Percentiles rank a stretch among this genome's conserved stretches.
Conservation (phyloP, 331 rosid species). For the Saraca asoca region DNA sequence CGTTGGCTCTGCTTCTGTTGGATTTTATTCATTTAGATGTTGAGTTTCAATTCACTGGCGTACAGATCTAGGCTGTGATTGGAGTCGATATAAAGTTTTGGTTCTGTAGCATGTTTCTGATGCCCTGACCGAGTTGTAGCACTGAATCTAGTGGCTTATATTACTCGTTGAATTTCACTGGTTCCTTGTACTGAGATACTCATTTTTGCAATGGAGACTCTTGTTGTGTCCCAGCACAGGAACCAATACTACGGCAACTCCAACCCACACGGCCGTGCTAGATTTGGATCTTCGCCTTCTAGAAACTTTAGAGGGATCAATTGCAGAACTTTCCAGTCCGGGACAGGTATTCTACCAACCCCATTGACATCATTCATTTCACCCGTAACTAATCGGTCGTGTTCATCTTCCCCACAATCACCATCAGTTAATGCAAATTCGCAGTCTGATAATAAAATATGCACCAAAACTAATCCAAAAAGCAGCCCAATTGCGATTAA, state of each 20-base stretch:
- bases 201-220: constrained; percentile 65
- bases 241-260: constrained; percentile 51
- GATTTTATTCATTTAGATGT: constrained; percentile 26
- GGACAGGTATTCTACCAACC: constrained; percentile 61
- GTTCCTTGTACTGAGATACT: constrained; percentile 4
- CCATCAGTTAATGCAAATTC: constrained; percentile 36
- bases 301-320: constrained; percentile 56
- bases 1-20: neutral
- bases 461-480: constrained; percentile 27
- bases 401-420: constrained; percentile 47
- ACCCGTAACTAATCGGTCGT: constrained; percentile 39
- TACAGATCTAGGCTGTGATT: constrained; percentile 30
- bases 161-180: neutral
- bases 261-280: constrained; percentile 53
- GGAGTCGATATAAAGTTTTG: constrained; percentile 9
- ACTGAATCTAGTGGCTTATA: constrained; percentile 41
- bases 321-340: constrained; percentile 76
- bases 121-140: constrained; percentile 34
- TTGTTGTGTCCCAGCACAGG: constrained; percentile 74
- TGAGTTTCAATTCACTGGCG: constrained; percentile 41
- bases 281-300: constrained; percentile 52
- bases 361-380: constrained; percentile 50
- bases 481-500: constrained; percentile 66
- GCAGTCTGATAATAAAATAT: constrained; percentile 32
- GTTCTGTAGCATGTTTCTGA: constrained; percentile 35